These are phyloP conservation scores for Ascomycota sp. DNA, from an alignment of 2,329 filamentous ascomycete species.

Conservation along the genomic window DNA sequence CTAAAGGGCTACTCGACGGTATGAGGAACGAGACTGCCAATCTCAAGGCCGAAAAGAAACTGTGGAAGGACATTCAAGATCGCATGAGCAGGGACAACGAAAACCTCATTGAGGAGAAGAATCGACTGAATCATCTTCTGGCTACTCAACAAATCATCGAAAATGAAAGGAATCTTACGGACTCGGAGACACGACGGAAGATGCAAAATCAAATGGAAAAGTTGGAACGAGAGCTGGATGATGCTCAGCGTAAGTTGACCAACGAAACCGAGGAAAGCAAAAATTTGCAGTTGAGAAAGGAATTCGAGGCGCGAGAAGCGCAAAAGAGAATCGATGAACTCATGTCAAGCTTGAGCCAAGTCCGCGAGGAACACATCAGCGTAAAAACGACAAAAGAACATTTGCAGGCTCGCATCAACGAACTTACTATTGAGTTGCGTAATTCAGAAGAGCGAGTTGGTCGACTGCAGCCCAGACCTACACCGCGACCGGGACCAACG, in stretches of 20 bases:
- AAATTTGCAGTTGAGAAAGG: slow-evolving; percentile 64
- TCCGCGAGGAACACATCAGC: slow-evolving; percentile 69
- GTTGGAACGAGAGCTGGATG: slow-evolving; percentile 58
- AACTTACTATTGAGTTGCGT: slow-evolving; percentile 70
- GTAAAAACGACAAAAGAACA: slow-evolving; percentile 79
- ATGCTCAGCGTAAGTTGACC: slow-evolving; percentile 63
- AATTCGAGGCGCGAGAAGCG: slow-evolving; percentile 73
- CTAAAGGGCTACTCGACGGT: slow-evolving; percentile 61
- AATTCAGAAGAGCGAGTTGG: slow-evolving; percentile 76
- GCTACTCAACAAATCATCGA: slow-evolving; percentile 71
- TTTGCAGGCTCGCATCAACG: slow-evolving; percentile 71
- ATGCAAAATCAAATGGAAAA: slow-evolving; percentile 59
- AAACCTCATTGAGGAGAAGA: slow-evolving; percentile 61
- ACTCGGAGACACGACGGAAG: slow-evolving; percentile 63
- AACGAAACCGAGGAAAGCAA: slow-evolving; percentile 70
- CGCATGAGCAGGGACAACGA: slow-evolving; percentile 80
- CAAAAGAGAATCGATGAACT: slow-evolving; percentile 90
- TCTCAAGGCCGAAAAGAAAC: slow-evolving; percentile 79
- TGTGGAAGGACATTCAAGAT: slow-evolving; percentile 87
- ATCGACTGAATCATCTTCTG: slow-evolving; percentile 63
- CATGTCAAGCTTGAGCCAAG: slow-evolving; percentile 55
- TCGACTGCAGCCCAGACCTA: slow-evolving; percentile 62
- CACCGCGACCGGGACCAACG: slow-evolving; percentile 30
- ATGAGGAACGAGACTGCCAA: slow-evolving; percentile 82
- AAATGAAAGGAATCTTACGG: slow-evolving; percentile 75